Percentiles rank a stretch among this genome's conserved stretches.
Conservation (phyloP, 306 rosid genomes). For the Alnus rubra region DNA sequence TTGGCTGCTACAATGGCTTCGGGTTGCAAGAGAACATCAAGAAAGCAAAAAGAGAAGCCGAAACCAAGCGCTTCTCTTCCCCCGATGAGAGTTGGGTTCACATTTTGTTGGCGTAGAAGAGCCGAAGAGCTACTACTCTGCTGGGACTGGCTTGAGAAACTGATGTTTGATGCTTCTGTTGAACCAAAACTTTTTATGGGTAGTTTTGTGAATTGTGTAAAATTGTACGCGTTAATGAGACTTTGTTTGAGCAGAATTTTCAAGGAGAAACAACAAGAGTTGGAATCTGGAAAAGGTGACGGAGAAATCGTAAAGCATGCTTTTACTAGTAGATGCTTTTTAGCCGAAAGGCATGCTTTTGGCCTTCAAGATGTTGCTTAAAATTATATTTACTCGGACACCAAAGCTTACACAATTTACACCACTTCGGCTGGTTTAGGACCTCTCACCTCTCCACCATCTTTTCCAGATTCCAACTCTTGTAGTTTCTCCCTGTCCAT, state of each 20-base stretch:
- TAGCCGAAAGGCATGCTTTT: conserved; percentile 19
- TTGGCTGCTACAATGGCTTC: conserved; percentile 41
- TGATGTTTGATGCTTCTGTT: conserved; percentile 20
- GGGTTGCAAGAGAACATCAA: conserved; percentile 22
- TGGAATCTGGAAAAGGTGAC: too few relatives aligned
- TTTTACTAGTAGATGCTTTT: too few relatives aligned
- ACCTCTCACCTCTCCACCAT: conserved; percentile 11
- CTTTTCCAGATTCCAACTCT: neutral
- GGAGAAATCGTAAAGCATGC: too few relatives aligned
- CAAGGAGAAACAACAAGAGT: too few relatives aligned
- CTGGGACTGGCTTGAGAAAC: conserved; percentile 6
- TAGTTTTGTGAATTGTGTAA: neutral
- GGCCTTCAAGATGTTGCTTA: conserved; percentile 32
- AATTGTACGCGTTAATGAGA: too few relatives aligned
- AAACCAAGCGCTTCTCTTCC: conserved; percentile 62
- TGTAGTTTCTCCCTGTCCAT: neutral
- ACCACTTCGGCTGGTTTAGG: conserved; percentile 22
- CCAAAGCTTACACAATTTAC: conserved; percentile 34
- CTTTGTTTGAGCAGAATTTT: too few relatives aligned
- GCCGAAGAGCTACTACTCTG: conserved; percentile 3
- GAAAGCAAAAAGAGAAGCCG: conserved; percentile 49
- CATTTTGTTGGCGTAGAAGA: conserved; percentile 18
- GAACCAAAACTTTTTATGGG: conserved; percentile 17
- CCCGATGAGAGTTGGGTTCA: conserved; percentile 25
- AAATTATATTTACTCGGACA: conserved; percentile 24